Base-by-base conservation (phyloP, 1,284 basidiomycete genomes). In the Fomitopsis schrenkii region DNA sequence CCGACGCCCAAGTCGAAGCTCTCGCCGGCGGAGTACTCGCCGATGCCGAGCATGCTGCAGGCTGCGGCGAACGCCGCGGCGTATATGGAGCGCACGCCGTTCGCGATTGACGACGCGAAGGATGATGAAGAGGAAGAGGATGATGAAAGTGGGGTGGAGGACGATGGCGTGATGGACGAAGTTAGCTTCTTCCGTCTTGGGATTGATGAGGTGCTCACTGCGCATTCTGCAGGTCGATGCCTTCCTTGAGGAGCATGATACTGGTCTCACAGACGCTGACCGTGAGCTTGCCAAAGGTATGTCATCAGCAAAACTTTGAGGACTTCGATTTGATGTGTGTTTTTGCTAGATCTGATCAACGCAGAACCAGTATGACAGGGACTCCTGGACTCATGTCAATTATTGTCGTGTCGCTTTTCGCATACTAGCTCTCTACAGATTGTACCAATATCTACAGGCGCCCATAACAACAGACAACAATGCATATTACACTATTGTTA, bases 41-140 rank as follows among this genome's bases (percentile, higher is more conserved):
- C 87, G 8, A 78, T 85, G 73, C 79, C 80, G 40, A 85, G 90
- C 75, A 83, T 95, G 50, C 68, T 70, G 64, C 68, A 72, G 63
- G 83, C 91, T 60, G 90, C 88, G 1, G 92, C 91, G 26, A 91
- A 88, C 62, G 88, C 91, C 55, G 91, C 91, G 9, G 70, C 69
- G 33, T 80, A 95, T 50, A 89, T 95, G 87, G 91, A 96, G 71
- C 80, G 95, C 55, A 94, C 93, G 41, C 89, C 91, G 64, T 98
- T 97, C 74, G 94, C 94, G 2, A 97, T 97, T 67, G 95, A 98
- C 71, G 93, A 95, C 73, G 93, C 89, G 4, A 89, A 87, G 60
- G 92, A 94, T 66, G 91, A 89, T 15, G 90, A 93, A 52, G 90
- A 88, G 17, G 86, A 87, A 12, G 66, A 62, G 9, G 89, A 88